Conservation (phyloP, 495 filamentous ascomycete species). For the Eremomyces bilateralis region DNA sequence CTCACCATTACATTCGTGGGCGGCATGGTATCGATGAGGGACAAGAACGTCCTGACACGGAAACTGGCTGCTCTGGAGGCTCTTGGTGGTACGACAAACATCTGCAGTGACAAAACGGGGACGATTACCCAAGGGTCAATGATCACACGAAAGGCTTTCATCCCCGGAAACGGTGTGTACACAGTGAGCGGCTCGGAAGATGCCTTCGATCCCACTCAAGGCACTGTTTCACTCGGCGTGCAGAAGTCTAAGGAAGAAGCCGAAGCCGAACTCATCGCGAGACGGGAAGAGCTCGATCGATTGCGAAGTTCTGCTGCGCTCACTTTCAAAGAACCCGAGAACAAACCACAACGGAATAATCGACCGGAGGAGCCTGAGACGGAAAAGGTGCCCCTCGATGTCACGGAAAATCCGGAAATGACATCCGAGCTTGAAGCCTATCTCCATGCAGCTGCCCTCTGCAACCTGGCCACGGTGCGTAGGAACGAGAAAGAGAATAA, state of each 20-base stretch:
- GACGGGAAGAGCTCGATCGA: conserved; percentile 22
- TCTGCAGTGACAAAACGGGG: conserved; percentile 77
- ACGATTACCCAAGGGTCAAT: conserved; percentile 60
- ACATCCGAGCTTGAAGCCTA: conserved; percentile 30
- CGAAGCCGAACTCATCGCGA: conserved; percentile 11
- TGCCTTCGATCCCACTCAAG: conserved; percentile 35
- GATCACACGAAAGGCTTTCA: conserved; percentile 65
- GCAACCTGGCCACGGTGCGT: conserved; percentile 53
- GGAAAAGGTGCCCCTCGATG: conserved; percentile 13
- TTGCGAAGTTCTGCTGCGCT: conserved; percentile 29
- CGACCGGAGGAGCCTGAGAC: conserved; percentile 7
- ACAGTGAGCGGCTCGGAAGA: conserved; percentile 35
- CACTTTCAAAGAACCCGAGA: conserved; percentile 30
- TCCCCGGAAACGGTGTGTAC: conserved; percentile 43
- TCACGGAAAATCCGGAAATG: conserved; percentile 11
- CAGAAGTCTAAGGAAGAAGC: conserved; percentile 10
- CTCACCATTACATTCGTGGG: conserved; percentile 58
- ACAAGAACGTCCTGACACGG: conserved; percentile 58
- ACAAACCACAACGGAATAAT: conserved; percentile 12
- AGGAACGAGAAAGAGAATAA: conserved; percentile 26
- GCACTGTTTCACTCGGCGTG: conserved; percentile 25
- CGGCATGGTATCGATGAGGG: conserved; percentile 55
- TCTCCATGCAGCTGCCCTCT: conserved; percentile 48
- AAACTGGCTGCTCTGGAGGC: conserved; percentile 63
- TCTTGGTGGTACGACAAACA: conserved; percentile 67